phyloP scores from a whole-genome alignment of 345 rosid genomes.

The Acer yangbiense region DNA sequence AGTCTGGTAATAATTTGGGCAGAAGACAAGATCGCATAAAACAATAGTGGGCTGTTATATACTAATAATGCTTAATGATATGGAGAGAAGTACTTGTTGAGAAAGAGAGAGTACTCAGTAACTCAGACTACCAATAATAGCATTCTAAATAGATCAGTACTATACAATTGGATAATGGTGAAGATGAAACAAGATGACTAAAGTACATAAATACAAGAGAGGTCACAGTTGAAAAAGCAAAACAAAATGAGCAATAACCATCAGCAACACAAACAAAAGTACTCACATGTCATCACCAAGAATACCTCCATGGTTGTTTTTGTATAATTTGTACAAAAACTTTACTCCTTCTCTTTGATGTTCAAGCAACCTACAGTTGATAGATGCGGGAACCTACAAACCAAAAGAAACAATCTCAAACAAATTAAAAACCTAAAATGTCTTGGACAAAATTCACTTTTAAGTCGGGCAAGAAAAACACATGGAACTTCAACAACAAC shows the following conservation, averaged over 20 bases:
- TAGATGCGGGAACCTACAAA: conserved; percentile 80
- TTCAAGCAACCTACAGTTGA: conserved; percentile 86
- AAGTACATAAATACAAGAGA: background rate
- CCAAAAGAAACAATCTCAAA: background rate
- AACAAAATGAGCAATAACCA: background rate
- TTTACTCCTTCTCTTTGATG: conserved; percentile 86
- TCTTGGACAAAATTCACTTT: background rate
- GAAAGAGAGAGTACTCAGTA: background rate
- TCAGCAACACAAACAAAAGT: conserved; percentile 1
- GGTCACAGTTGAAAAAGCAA: background rate
- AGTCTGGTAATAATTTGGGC: background rate
- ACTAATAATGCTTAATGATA: background rate
- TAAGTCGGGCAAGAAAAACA: background rate
- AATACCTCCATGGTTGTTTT: conserved; percentile 84
- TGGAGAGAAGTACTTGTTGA: background rate
- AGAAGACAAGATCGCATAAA: no score
- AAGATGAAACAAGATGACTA: background rate
- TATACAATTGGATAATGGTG: background rate
- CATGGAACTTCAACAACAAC: background rate
- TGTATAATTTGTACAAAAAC: conserved; percentile 69
- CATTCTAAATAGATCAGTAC: background rate
- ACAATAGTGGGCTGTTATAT: no score
- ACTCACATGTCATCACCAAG: conserved; percentile 99
- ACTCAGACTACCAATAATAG: background rate
- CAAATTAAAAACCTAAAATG: background rate